Conservation (phyloP, 768 basidiomycete genomes). For the Trametes gibbosa region DNA sequence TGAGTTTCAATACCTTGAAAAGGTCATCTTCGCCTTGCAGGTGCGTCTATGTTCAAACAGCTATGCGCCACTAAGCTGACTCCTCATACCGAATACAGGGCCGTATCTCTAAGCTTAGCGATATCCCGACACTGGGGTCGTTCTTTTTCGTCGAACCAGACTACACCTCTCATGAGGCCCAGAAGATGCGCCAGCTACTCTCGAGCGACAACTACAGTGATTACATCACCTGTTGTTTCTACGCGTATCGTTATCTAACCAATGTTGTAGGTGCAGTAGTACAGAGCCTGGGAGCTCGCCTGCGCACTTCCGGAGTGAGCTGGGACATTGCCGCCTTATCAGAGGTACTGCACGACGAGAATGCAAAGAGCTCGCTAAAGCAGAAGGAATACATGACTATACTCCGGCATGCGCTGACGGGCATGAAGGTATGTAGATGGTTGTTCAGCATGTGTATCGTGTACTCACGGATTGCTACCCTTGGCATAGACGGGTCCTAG, state of each 20-base stretch:
- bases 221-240: constrained; percentile 14
- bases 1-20: constrained; percentile 55
- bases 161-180: constrained; percentile 51
- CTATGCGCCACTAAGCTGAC: not conserved
- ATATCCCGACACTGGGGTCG: constrained; percentile 64
- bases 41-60: constrained; percentile 31
- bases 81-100: constrained; percentile 40
- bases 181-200: constrained; percentile 47
- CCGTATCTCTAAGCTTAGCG: constrained; percentile 65
- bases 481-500: constrained; percentile 30
- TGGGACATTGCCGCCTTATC: constrained; percentile 42
- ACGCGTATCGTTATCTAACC: not conserved
- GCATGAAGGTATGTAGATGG: constrained; percentile 58
- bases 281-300: constrained; percentile 28
- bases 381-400: constrained; percentile 65
- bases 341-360: constrained; percentile 43
- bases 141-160: constrained; percentile 81
- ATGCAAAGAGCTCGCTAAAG: constrained; percentile 37
- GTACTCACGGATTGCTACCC: not conserved
- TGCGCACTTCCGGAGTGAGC: constrained; percentile 28
- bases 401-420: constrained; percentile 76
- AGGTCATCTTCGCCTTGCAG: constrained; percentile 61
- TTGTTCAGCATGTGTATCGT: not conserved
- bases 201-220: constrained; percentile 46
- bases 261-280: constrained; percentile 34